Conservation (phyloP, 2,329 filamentous ascomycete species). For the Apiospora koreana region DNA sequence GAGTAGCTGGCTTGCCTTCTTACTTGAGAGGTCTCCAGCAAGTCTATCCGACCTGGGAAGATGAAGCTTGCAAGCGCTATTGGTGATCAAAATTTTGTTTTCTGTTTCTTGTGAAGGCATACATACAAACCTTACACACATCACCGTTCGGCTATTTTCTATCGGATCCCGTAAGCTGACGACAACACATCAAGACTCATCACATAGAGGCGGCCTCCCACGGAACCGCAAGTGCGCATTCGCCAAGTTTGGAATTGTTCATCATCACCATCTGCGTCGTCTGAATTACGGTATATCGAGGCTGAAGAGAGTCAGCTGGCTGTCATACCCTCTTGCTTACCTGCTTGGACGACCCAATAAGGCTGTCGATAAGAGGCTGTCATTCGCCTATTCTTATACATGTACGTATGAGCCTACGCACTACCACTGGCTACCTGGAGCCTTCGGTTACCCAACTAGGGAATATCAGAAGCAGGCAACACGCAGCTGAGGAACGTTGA, state of each 20-base stretch:
- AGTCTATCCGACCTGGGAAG: not conserved
- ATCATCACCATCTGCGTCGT: not conserved
- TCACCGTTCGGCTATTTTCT: not conserved
- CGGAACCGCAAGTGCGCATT: not conserved
- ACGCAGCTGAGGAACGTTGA: not conserved
- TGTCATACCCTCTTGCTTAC: not conserved
- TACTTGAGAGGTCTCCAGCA: not conserved
- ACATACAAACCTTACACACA: not conserved
- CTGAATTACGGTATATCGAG: not conserved
- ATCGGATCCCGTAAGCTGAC: not conserved
- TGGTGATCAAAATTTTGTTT: not conserved
- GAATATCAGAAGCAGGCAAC: not conserved
- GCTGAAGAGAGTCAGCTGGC: conserved; percentile 4
- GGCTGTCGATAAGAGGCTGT: not conserved
- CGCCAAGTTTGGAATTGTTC: not conserved
- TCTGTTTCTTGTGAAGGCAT: not conserved
- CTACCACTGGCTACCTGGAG: not conserved
- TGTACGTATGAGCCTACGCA: not conserved
- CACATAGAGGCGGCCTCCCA: not conserved
- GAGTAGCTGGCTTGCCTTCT: not conserved
- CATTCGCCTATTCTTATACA: not conserved
- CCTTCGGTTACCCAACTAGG: not conserved
- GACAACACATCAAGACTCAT: conserved; percentile 2
- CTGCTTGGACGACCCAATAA: not conserved
- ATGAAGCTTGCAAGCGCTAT: not conserved